Conservation (phyloP, 2,329 filamentous ascomycete species). For the Pseudogymnoascus sp. region DNA sequence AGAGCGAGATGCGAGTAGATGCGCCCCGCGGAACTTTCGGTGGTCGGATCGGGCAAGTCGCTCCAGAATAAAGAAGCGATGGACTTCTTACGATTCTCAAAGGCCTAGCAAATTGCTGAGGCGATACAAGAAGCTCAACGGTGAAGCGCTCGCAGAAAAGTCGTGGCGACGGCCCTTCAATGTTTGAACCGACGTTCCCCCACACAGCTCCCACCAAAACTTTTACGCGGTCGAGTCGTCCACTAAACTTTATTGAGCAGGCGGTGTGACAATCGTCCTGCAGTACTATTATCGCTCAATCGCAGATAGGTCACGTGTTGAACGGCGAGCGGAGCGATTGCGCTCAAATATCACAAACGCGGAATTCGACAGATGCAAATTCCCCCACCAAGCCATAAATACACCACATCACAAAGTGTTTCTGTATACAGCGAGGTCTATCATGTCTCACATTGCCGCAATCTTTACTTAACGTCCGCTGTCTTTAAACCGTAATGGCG, state of each 20-base stretch:
- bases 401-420: constrained; percentile 2
- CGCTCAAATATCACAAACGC: constrained; percentile 4
- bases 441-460: neutral
- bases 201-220: constrained; percentile 7
- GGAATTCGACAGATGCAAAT: neutral
- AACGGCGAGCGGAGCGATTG: neutral
- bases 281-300: constrained; percentile 1
- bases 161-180: neutral
- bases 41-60: neutral
- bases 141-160: constrained; percentile 1
- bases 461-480: neutral
- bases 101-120: constrained; percentile 1
- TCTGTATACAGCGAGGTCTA: neutral
- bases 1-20: neutral
- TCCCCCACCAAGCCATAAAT: neutral
- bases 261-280: constrained; percentile 3
- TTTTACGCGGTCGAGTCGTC: neutral
- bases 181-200: constrained; percentile 1
- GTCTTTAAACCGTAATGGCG: neutral
- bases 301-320: neutral
- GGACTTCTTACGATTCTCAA: neutral
- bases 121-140: neutral
- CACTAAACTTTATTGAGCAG: neutral
- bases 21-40: neutral
- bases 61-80: neutral